phyloP scores from a whole-genome alignment of 202 grass and related monocot genomes.

The Panicum virgatum region DNA sequence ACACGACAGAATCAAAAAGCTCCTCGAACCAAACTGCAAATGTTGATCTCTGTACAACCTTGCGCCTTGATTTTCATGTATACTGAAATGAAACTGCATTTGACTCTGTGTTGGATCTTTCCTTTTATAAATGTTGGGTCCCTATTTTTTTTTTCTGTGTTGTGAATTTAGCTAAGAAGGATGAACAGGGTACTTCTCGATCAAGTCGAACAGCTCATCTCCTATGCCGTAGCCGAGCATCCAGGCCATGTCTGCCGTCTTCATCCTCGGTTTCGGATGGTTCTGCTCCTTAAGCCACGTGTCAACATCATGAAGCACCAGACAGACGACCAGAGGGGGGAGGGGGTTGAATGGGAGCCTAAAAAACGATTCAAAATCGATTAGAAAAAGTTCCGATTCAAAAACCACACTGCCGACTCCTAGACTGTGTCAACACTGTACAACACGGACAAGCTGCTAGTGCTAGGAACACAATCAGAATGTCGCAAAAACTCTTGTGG shows the following conservation, averaged over 20 bases:
- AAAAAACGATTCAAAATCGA: no score
- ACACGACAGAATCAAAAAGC: not conserved
- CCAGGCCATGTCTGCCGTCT: constrained; percentile 80
- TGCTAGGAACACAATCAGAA: no score
- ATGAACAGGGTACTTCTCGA: constrained; percentile 57
- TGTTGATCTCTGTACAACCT: constrained; percentile 1
- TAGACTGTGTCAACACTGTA: no score
- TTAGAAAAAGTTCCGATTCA: no score
- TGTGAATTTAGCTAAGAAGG: not conserved
- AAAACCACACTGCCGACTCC: no score
- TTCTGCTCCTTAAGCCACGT: constrained; percentile 76
- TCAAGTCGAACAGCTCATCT: constrained; percentile 78
- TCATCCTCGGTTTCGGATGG: constrained; percentile 72
- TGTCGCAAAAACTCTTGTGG: no score
- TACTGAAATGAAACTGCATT: not conserved
- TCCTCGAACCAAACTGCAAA: not conserved
- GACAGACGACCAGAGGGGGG: no score
- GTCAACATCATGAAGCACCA: constrained; percentile 54
- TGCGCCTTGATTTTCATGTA: not conserved
- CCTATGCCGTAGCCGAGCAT: constrained; percentile 88
- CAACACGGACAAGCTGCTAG: no score
- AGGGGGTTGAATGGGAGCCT: no score
- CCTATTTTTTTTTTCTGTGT: not conserved
- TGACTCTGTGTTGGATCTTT: not conserved
- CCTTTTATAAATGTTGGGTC: not conserved